Base-by-base conservation (phyloP, 1,284 basidiomycete genomes). In the Hemileia vastatrix region DNA sequence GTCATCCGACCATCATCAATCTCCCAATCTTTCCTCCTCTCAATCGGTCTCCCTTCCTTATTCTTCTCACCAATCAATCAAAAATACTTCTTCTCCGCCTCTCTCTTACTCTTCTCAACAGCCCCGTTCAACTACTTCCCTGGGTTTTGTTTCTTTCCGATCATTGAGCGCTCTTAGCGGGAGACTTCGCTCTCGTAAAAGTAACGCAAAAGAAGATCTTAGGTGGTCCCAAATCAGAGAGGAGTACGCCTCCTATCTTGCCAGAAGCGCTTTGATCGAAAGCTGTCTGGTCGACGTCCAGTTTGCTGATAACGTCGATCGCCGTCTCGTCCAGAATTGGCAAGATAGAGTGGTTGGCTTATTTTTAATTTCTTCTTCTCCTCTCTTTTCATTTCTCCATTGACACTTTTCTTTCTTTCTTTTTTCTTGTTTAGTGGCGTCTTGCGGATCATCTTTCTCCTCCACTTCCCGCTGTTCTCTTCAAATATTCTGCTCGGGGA, bases 221-320 rank as follows among this genome's bases (percentile, higher is more conserved):
- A 51, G 45, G n/a, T 62, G 59, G 59, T 31, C 59, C 19, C 15
- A 33, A 0, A 33, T 62, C 13, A 32, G 59, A 19, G 59, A 51
- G 8, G 59, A 62, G 13, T 62, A 54, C 19, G 59, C 54, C 21
- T 47, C 55, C 23, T 19, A 54, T 21, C 47, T 62, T 6, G 59
- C 59, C 13, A 53, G 59, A 36, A 45, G 53, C n/a, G 54, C 59
- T 8, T 54, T 62, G 19, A 62, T 62, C 43, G 59, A 62, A 50
- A 40, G 59, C 5, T 62, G 59, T 50, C 32, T 62, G 6, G 53
- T 62, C 9, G 50, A 62, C 24, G 59, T 62, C 32, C 44, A 53
- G 40, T 43, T 62, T 33, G 59, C 51, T 18, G 24, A 31, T 5
- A 43, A 47, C 43, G 32, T 53, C 15, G 44, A 54, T 44, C n/a